Evolutionary conservation across 2,329 filamentous ascomycete species (phyloP).

Genomic region (Fusarium subtropicale): DNA sequence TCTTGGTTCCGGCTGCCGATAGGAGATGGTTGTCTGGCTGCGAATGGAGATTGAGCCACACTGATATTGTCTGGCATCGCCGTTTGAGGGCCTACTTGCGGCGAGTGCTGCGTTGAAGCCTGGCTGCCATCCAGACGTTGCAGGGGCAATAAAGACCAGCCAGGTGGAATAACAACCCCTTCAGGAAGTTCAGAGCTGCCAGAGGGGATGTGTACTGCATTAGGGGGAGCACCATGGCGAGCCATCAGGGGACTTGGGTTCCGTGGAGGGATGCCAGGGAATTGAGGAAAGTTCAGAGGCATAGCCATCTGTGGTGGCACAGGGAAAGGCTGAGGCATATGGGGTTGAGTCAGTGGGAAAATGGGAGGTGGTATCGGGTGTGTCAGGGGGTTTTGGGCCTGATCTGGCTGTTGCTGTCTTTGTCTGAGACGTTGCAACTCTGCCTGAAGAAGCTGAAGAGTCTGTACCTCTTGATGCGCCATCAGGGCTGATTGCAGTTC

Average conservation of each 20-base stretch:
- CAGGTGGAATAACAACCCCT: slow-evolving; percentile 71
- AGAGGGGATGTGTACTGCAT: slow-evolving; percentile 65
- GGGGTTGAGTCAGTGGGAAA: slow-evolving; percentile 21
- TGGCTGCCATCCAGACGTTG: slow-evolving; percentile 61
- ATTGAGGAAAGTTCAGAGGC: slow-evolving; percentile 35
- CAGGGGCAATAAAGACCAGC: slow-evolving; percentile 73
- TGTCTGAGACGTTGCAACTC: slow-evolving; percentile 76
- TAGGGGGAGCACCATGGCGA: slow-evolving; percentile 60
- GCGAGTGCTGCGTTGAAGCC: slow-evolving; percentile 40
- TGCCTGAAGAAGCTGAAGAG: slow-evolving; percentile 73
- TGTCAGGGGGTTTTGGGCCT: slow-evolving; percentile 37
- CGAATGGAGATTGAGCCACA: slow-evolving; percentile 18
- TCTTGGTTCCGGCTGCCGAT: slow-evolving; percentile 35
- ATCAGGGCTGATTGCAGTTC: slow-evolving; percentile 73
- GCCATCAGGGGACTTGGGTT: slow-evolving; percentile 57
- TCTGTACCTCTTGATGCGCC: slow-evolving; percentile 74
- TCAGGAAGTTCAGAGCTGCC: slow-evolving; percentile 72
- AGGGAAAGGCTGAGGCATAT: slow-evolving; percentile 30
- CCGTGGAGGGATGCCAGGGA: slow-evolving; percentile 50
- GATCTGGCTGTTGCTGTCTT: slow-evolving; percentile 55
- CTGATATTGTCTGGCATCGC: slow-evolving; percentile 28
- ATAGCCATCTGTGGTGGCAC: slow-evolving; percentile 33
- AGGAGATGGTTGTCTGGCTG: slow-evolving; percentile 30
- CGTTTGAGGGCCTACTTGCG: slow-evolving; percentile 40
- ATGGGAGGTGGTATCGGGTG: slow-evolving; percentile 26